Base-by-base conservation (phyloP, 2,329 filamentous ascomycete species). In the Nemania diffusa region DNA sequence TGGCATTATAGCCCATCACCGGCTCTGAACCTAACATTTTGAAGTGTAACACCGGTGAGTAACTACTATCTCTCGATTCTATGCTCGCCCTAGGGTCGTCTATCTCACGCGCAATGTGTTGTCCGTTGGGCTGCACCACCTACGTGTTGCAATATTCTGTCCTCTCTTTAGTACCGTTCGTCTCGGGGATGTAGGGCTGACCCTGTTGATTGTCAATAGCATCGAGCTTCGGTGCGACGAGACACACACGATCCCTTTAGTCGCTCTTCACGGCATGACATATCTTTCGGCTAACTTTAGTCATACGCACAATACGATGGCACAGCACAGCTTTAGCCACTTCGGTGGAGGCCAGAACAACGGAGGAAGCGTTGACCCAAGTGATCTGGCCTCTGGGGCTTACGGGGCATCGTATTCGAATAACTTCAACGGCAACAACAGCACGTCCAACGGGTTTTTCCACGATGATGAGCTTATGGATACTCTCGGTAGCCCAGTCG, bases 391-490 rank as follows among this genome's bases (percentile, higher is more conserved):
- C 73, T 92, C 80, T 15, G 85, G 84, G 71, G 84, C 84, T 66
- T 90, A 85, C 77, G 88, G 87, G 24, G 84, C 86, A 42, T 85
- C 87, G 1, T 92, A 88, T 73, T 84, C 87, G 64, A 89, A 90
- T 79, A 87, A 85, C 74, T 90, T 86, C 75, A 83, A 81, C 64
- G 82, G 85, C 26, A 82, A 81, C 70, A 83, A 79, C 75, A 91
- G 87, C 76, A 84, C 90, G 71, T 85, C 87, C 34, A 90, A 89
- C 65, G 91, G 88, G 78, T 97, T 94, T 82, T 94, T 97, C 72
- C 91, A 89, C 69, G 95, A 97, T 71, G 95, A 97, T 70, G 95
- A 97, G 77, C 84, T 98, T 53, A 85, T 95, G 53, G 94, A 97
- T 71, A 87, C 87, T 40, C 84, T 95, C 8, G 85, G 81, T 50